phyloP scores from a whole-genome alignment of 75 land plant genomes.

The Cupressus sempervirens region DNA sequence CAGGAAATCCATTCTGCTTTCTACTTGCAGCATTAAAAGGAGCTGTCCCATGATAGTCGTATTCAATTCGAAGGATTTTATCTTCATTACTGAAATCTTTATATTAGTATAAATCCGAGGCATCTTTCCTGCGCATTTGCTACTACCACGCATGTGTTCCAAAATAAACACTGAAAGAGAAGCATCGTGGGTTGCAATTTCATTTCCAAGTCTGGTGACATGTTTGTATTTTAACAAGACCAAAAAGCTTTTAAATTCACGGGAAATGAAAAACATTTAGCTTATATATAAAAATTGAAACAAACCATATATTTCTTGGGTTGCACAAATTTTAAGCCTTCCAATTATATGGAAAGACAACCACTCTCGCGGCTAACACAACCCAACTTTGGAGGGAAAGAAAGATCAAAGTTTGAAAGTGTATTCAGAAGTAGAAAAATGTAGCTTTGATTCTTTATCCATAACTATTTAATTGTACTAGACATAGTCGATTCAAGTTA shows the following conservation, averaged over 20 bases:
- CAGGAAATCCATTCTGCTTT: slow-evolving; percentile 9
- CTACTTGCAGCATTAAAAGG: background rate
- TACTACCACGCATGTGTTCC: background rate
- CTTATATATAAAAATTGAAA: background rate
- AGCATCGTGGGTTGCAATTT: background rate
- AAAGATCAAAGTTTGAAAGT: too few relatives aligned
- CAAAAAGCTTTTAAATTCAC: background rate
- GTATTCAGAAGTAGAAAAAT: too few relatives aligned
- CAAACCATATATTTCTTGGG: background rate
- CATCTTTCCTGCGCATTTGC: background rate
- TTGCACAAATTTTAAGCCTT: background rate
- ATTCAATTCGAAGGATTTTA: background rate
- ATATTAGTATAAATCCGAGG: background rate
- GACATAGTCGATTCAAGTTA: too few relatives aligned
- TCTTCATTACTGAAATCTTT: background rate
- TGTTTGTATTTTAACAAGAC: background rate
- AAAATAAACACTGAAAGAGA: background rate
- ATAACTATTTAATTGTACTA: too few relatives aligned
- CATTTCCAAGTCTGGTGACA: background rate
- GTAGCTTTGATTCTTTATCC: too few relatives aligned
- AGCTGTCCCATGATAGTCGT: background rate
- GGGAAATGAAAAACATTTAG: background rate
- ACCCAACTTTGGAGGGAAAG: too few relatives aligned
- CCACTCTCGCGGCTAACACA: too few relatives aligned
- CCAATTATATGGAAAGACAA: too few relatives aligned